phyloP scores from a whole-genome alignment of 306 rosid species.

The Aeschynomene evenia region DNA sequence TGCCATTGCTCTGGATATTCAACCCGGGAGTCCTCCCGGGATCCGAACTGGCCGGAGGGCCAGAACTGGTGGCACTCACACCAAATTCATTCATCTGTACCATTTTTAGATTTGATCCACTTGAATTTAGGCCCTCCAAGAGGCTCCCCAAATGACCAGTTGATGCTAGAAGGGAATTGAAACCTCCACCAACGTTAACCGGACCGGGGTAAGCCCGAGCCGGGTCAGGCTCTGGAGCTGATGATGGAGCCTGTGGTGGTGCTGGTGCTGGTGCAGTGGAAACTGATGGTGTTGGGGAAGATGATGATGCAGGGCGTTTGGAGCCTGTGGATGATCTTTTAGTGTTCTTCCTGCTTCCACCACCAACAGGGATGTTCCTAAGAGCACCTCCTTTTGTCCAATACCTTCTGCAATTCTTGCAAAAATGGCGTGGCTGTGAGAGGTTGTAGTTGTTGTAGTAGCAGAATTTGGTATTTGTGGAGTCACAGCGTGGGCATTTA shows the following conservation, averaged over 20 bases:
- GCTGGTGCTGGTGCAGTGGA: conserved; percentile 36
- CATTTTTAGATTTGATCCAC: conserved; percentile 58
- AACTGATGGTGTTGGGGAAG: conserved; percentile 36
- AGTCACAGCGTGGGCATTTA: conserved; percentile 88
- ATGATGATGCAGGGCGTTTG: conserved; percentile 44
- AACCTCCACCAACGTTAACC: conserved; percentile 49
- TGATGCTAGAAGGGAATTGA: conserved; percentile 68
- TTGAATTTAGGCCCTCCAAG: conserved; percentile 55
- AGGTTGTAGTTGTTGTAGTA: conserved; percentile 97
- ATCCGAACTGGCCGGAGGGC: conserved; percentile 35
- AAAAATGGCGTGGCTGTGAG: conserved; percentile 96
- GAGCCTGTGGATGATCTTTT: conserved; percentile 45
- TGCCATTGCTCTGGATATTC: conserved; percentile 45
- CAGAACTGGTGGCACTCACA: conserved; percentile 42
- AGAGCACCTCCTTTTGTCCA: conserved; percentile 97
- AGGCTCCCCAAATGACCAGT: conserved; percentile 59
- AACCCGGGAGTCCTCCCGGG: conserved; percentile 43
- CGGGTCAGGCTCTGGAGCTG: conserved; percentile 37
- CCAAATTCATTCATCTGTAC: conserved; percentile 47
- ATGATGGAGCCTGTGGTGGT: conserved; percentile 12
- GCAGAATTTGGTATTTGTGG: conserved; percentile 87
- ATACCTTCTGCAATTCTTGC: conserved; percentile 86
- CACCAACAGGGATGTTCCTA: conserved; percentile 87
- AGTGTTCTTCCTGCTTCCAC: conserved; percentile 76
- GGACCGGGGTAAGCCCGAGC: conserved; percentile 14